Evolutionary conservation across 495 filamentous ascomycete species (phyloP), one percentile per base, ranked within the genome.

Genomic region (Pyrenula massariospora): DNA sequence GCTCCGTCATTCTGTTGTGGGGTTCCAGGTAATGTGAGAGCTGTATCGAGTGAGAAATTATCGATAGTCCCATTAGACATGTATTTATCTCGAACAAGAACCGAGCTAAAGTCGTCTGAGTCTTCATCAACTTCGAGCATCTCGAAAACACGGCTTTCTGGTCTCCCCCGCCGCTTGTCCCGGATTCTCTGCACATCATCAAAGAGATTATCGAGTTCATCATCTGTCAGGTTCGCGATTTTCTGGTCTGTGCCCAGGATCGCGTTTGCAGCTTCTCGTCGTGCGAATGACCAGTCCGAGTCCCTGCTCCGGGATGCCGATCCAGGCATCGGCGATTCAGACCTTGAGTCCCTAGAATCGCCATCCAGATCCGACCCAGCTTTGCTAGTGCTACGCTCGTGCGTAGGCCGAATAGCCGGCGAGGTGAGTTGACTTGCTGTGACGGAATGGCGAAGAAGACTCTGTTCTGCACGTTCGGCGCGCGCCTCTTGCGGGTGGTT

Each of bases 401-500:
- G 93, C 0, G 81, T 82, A 2, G 74, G 78, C 58, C 87, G 82
- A 0, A 83, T 84, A 10, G 81, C 84, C 2, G 84, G 84, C 0
- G 86, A 86, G 0, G 83, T 84, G 25, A 94, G 73, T 68, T 92
- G 88, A 66, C 77, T 91, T 49, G 84, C 85, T 3, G 88, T 90
- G 42, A 96, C 78, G 11, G 91, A 91, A 63, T 99, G 92, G 53
- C 92, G 83, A 55, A 99, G 73, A 10, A 92, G 72, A 63, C 89
- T 95, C 61, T 90, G 83, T 62, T 95, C 90, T 12, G 91, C 91
- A 54, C 94, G 75, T 69, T 99, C 93, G 5, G 90, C 91, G 12
- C 89, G 83, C 36, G 94, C 93, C 71, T 99, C 93, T 74, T 95
- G 84, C 0, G 93, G 93, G 66, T 99, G 89, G 61, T 99, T 99